A percentile compares a stretch with the other conserved stretches of the same genome.
These are phyloP conservation scores for Cystobasidium ongulense DNA, from an alignment of 768 basidiomycete species.

Conservation along the genomic window DNA sequence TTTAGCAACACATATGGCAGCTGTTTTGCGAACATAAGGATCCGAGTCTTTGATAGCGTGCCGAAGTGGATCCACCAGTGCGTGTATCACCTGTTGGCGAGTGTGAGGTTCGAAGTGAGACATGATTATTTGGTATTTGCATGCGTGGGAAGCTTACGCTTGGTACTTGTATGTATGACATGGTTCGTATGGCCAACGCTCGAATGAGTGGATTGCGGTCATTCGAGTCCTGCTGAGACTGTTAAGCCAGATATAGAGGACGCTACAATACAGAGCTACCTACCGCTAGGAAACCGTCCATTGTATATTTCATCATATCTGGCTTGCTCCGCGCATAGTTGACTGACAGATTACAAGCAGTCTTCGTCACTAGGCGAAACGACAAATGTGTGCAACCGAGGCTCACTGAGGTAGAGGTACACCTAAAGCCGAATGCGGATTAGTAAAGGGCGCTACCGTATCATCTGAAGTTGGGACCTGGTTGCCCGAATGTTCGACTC, in stretches of 20 bases:
- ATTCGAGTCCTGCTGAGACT: slow-evolving; percentile 66
- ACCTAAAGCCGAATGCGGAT: slow-evolving; percentile 18
- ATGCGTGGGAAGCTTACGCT: slow-evolving; percentile 41
- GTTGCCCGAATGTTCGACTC: not conserved
- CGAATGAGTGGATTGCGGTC: slow-evolving; percentile 95
- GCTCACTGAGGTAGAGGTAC: slow-evolving; percentile 26
- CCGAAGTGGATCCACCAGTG: slow-evolving; percentile 77
- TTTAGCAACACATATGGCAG: slow-evolving; percentile 95
- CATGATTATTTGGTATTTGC: not conserved
- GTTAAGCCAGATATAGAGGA: not conserved
- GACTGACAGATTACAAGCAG: slow-evolving; percentile 50
- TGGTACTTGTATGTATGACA: slow-evolving; percentile 96
- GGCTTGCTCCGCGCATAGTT: slow-evolving; percentile 92
- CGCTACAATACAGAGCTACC: slow-evolving; percentile 32
- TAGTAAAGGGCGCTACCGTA: no score
- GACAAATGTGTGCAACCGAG: not conserved
- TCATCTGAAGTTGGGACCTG: no score
- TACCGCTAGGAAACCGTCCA: slow-evolving; percentile 82
- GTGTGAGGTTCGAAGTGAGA: not conserved
- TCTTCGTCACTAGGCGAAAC: not conserved
- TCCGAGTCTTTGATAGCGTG: slow-evolving; percentile 89
- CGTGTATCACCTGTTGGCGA: slow-evolving; percentile 57
- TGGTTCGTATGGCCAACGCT: slow-evolving; percentile 92
- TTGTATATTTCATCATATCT: slow-evolving; percentile 84
- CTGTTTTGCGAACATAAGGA: slow-evolving; percentile 97